phyloP scores from a whole-genome alignment of 805 yeast species.

The Ogataea glucozyma region DNA sequence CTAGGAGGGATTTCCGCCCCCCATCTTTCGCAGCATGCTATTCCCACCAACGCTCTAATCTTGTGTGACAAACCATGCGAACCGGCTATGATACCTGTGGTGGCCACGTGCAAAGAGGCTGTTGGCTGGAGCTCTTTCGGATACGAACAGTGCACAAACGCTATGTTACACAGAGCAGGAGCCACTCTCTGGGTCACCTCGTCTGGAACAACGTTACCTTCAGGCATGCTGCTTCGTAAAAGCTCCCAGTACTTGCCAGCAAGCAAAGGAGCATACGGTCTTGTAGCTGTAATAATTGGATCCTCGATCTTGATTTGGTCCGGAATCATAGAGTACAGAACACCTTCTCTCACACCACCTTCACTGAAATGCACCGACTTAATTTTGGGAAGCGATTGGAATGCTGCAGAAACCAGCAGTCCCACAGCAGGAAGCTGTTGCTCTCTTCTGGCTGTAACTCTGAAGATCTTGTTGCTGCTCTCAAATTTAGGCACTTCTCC shows the following conservation, averaged over 20 bases:
- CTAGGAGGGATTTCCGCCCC: slow-evolving; percentile 71
- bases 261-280: slow-evolving; percentile 69
- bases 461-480: slow-evolving; percentile 47
- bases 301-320: slow-evolving; percentile 60
- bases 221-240: slow-evolving; percentile 58
- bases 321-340: slow-evolving; percentile 62
- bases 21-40: slow-evolving; percentile 79
- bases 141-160: slow-evolving; percentile 75
- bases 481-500: slow-evolving; percentile 45
- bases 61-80: slow-evolving; percentile 75
- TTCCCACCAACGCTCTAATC: slow-evolving; percentile 68
- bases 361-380: slow-evolving; percentile 68
- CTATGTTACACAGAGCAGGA: slow-evolving; percentile 71
- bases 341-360: slow-evolving; percentile 80
- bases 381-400: slow-evolving; percentile 59
- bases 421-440: slow-evolving; percentile 72
- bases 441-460: slow-evolving; percentile 66
- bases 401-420: slow-evolving; percentile 58
- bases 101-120: slow-evolving; percentile 70
- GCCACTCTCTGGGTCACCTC: slow-evolving; percentile 60
- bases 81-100: slow-evolving; percentile 74
- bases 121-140: slow-evolving; percentile 76
- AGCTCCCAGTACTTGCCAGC: slow-evolving; percentile 57
- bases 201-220: slow-evolving; percentile 49
- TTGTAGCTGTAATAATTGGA: slow-evolving; percentile 67